Evolutionary conservation across 2,329 filamentous ascomycete genomes (phyloP).

Genomic region (Chaetomiaceae sp.): DNA sequence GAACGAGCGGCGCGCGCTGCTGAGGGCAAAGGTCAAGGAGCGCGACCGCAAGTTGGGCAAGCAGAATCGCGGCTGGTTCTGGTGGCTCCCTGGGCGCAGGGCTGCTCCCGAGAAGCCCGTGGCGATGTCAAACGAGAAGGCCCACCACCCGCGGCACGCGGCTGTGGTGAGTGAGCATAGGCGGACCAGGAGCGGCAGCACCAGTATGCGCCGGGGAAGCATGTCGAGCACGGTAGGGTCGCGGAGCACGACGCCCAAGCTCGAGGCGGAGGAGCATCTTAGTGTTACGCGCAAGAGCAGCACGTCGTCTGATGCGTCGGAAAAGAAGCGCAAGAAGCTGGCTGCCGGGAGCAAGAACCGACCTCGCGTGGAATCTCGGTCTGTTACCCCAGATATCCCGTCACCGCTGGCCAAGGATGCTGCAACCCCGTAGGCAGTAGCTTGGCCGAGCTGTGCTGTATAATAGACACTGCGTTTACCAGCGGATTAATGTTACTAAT

Average conservation of each 20-base stretch:
- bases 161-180: conserved; percentile 45
- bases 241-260: conserved; percentile 41
- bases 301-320: conserved; percentile 44
- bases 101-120: conserved; percentile 33
- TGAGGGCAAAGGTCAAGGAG: conserved; percentile 66
- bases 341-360: conserved; percentile 39
- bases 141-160: conserved; percentile 37
- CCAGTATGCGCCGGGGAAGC: conserved; percentile 50
- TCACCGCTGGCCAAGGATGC: conserved; percentile 45
- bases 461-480: not conserved
- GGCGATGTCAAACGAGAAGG: conserved; percentile 26
- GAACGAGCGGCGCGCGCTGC: conserved; percentile 76
- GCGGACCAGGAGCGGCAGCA: conserved; percentile 43
- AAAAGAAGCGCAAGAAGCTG: conserved; percentile 51
- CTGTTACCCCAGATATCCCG: conserved; percentile 51
- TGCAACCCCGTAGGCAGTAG: conserved; percentile 2
- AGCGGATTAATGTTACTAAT: not conserved
- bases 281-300: conserved; percentile 40
- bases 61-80: conserved; percentile 68
- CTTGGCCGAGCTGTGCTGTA: not conserved
- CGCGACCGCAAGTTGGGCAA: conserved; percentile 65
- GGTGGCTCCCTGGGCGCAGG: conserved; percentile 76
- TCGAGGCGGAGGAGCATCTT: conserved; percentile 41
- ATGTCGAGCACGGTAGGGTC: conserved; percentile 43
- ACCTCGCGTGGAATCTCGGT: conserved; percentile 45